Evolutionary conservation across 257 asterid species (phyloP), one percentile per base, ranked within the genome.

Genomic region (Solanum neorickii): DNA sequence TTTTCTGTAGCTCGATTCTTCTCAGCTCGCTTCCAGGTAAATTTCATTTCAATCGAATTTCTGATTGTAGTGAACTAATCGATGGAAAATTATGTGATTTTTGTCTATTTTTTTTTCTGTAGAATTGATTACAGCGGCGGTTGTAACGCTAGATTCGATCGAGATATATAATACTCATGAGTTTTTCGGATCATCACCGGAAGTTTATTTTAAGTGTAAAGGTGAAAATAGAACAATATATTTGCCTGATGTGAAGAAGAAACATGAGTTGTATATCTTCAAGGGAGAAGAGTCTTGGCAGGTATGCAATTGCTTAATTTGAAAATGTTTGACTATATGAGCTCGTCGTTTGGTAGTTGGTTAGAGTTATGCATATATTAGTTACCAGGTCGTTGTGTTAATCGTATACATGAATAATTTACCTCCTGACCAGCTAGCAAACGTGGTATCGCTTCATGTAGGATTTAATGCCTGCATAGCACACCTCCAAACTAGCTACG

Each of bases 211-310:
- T 70, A 18, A 46, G 49, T 89, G 91, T 84, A 86, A 89, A 72
- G 89, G 66, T 31, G 91, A 89, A 52, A 89, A 89, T 83, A 86
- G 42, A 86, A 89, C 89, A 23, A 21, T 39, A 37, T 75, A 46
- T 72, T 52, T 89, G 82, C 91, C 91, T 23, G 91, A 89, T 89
- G 91, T 89, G 82, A 89, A 86, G 89, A 29, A 75, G 69, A 73
- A 82, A 68, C 83, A 72, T 66, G 60, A 35, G 21, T 42, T 87
- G 21, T 86, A 89, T 83, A 33, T 18, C 8, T 89, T 89, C 74
- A 89, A 73, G 78, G 91, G 91, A 3, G 91, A 89, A 86, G 91
- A 89, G 37, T 89, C 91, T 20, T 89, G 91, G 91, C 91, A 88
- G 90, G 90, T 88, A 15, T 85, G 66, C 42, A 66, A 37, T 85